A percentile compares a stretch with the other conserved stretches of the same genome.
phyloP scores from a whole-genome alignment of 345 rosid genomes.

The Acer saccharum region DNA sequence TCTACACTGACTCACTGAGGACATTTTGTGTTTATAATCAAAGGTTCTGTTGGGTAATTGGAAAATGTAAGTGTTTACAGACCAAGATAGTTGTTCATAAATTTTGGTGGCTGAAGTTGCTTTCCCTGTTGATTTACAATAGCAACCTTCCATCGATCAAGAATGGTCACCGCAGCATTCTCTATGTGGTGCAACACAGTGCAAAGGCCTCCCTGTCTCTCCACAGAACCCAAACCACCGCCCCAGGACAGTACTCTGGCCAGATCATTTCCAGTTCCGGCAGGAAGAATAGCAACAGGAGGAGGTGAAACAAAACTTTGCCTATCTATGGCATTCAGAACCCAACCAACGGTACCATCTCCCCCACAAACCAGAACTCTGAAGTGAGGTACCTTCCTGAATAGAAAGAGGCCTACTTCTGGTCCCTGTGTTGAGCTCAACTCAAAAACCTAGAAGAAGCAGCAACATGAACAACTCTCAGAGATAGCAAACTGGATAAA shows the following conservation, averaged over 20 bases:
- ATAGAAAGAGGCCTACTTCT: constrained; percentile 78
- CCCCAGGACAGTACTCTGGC: constrained; percentile 91
- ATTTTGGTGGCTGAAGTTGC: constrained; percentile 65
- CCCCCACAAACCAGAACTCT: constrained; percentile 94
- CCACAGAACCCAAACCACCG: constrained; percentile 80
- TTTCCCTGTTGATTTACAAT: constrained; percentile 63
- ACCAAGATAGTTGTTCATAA: constrained; percentile 94
- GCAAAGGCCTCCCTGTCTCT: constrained; percentile 83
- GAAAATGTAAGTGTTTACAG: constrained; percentile 24
- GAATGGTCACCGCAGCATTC: constrained; percentile 87
- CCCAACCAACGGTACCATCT: constrained; percentile 97
- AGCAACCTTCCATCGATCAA: constrained; percentile 85
- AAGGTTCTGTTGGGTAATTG: background rate
- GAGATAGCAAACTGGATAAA: background rate
- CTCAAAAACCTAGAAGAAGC: constrained; percentile 67
- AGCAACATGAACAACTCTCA: constrained; percentile 19
- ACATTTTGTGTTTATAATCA: background rate
- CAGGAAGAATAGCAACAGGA: constrained; percentile 90
- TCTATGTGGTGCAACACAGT: constrained; percentile 71
- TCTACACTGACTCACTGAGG: background rate
- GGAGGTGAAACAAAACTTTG: constrained; percentile 91
- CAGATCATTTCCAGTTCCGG: constrained; percentile 98
- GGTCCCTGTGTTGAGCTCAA: constrained; percentile 80
- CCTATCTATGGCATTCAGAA: constrained; percentile 80
- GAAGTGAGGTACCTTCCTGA: constrained; percentile 85